These are phyloP conservation scores for Quercus ilex DNA, from an alignment of 306 rosid genomes.

Conservation along the genomic window DNA sequence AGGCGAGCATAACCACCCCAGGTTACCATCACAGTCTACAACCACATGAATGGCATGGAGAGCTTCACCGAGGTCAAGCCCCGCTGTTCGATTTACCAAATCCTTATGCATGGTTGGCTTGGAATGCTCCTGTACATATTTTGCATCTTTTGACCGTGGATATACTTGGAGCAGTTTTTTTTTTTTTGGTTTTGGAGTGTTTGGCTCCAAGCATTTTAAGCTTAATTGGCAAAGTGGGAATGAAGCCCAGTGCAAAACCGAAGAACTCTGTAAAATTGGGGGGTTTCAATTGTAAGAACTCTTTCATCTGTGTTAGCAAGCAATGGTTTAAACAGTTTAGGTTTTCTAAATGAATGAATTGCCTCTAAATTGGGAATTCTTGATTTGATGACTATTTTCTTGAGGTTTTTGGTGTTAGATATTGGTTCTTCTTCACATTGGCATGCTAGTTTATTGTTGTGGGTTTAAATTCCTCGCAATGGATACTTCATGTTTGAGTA, in stretches of 20 bases:
- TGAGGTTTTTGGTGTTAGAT: neutral
- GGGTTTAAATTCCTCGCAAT: neutral
- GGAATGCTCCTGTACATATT: conserved; percentile 71
- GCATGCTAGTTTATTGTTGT: neutral
- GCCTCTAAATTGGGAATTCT: conserved; percentile 22
- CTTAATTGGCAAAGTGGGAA: conserved; percentile 30
- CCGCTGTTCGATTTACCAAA: conserved; percentile 19
- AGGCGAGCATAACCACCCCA: conserved; percentile 95
- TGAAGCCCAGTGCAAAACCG: conserved; percentile 25
- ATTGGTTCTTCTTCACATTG: neutral
- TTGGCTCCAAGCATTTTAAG: conserved; percentile 30
- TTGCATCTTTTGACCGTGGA: conserved; percentile 48
- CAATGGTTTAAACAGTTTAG: conserved; percentile 44
- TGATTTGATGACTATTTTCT: neutral
- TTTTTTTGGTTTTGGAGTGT: conserved; percentile 25
- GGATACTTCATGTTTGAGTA: neutral
- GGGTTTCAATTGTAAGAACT: conserved; percentile 45
- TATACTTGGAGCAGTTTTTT: conserved; percentile 32
- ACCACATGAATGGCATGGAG: conserved; percentile 51
- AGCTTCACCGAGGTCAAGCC: conserved; percentile 35
- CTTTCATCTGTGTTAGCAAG: conserved; percentile 31
- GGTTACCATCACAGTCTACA: conserved; percentile 71
- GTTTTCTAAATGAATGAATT: conserved; percentile 41
- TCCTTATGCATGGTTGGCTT: conserved; percentile 35
- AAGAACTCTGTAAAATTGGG: conserved; percentile 54